phyloP scores from a whole-genome alignment of 176 grass and related monocot genomes.

The Triticum turgidum region DNA sequence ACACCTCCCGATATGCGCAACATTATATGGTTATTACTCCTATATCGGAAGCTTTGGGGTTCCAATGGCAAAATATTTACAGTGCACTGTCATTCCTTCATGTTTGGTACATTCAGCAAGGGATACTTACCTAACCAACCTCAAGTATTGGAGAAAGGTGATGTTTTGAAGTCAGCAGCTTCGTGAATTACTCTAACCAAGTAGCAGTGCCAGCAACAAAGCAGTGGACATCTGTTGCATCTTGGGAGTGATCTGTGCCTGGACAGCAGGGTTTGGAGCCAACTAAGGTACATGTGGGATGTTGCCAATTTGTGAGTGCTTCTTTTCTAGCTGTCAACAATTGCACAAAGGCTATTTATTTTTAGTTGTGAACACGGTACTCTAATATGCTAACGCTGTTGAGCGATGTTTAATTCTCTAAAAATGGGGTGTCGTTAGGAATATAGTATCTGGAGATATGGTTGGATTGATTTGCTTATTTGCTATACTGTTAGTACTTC shows the following conservation, averaged over 20 bases:
- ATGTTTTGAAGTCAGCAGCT: neutral
- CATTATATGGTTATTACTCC: neutral
- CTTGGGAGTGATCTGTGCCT: neutral
- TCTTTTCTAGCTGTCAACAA: neutral
- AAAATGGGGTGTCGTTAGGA: neutral
- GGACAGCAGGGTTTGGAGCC: neutral
- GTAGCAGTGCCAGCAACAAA: neutral
- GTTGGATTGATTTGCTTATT: neutral
- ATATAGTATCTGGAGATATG: neutral
- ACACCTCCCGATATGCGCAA: neutral
- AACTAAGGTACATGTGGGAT: neutral
- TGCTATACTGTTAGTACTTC: constrained; percentile 7
- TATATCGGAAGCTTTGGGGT: neutral
- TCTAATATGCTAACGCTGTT: constrained; percentile 15
- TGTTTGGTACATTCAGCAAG: neutral
- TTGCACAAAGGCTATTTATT: neutral
- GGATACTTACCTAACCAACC: neutral
- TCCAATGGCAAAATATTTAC: neutral
- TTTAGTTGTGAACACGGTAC: neutral
- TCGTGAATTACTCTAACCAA: neutral
- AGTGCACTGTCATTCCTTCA: neutral
- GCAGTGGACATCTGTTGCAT: neutral
- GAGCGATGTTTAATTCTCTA: neutral
- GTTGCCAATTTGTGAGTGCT: neutral
- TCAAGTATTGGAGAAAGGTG: neutral